phyloP scores from a whole-genome alignment of 2,329 filamentous ascomycete genomes.

The Cordyceps cateniannulata region DNA sequence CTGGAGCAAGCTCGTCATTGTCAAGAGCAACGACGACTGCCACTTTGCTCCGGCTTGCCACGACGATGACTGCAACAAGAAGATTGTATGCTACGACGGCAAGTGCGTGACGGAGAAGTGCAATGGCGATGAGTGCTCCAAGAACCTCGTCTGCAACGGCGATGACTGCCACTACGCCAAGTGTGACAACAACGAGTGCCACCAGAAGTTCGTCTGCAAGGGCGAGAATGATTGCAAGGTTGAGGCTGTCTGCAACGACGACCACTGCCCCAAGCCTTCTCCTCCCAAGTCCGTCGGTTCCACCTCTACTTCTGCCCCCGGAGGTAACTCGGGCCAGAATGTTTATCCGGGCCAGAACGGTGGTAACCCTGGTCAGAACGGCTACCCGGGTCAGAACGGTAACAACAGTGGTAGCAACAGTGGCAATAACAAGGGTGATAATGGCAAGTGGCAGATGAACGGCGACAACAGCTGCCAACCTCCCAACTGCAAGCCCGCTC shows the following conservation, averaged over 20 bases:
- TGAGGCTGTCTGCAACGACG: slow-evolving; percentile 17
- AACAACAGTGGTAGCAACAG: not conserved
- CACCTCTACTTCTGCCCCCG: slow-evolving; percentile 10
- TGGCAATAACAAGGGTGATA: not conserved
- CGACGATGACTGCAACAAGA: slow-evolving; percentile 22
- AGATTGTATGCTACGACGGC: slow-evolving; percentile 28
- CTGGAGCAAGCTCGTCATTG: slow-evolving; percentile 25
- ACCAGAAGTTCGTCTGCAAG: slow-evolving; percentile 23
- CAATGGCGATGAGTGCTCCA: slow-evolving; percentile 24
- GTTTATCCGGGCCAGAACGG: not conserved
- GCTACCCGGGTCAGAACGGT: not conserved
- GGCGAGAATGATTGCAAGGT: slow-evolving; percentile 20
- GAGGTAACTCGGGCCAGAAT: not conserved
- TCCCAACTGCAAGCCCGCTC: slow-evolving; percentile 1
- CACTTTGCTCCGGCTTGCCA: slow-evolving; percentile 20
- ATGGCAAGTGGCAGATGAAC: not conserved
- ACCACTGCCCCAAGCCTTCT: slow-evolving; percentile 15
- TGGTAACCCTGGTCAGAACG: not conserved
- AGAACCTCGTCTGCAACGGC: slow-evolving; percentile 28
- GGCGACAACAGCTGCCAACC: not conserved
- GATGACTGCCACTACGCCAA: slow-evolving; percentile 24
- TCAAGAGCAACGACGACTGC: slow-evolving; percentile 22
- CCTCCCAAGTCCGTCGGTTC: slow-evolving; percentile 10
- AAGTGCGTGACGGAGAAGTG: slow-evolving; percentile 25
- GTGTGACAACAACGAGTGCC: slow-evolving; percentile 26